Evolutionary conservation across 148 eudicot species (phyloP).

Genomic region (Hydrangea macrophylla): DNA sequence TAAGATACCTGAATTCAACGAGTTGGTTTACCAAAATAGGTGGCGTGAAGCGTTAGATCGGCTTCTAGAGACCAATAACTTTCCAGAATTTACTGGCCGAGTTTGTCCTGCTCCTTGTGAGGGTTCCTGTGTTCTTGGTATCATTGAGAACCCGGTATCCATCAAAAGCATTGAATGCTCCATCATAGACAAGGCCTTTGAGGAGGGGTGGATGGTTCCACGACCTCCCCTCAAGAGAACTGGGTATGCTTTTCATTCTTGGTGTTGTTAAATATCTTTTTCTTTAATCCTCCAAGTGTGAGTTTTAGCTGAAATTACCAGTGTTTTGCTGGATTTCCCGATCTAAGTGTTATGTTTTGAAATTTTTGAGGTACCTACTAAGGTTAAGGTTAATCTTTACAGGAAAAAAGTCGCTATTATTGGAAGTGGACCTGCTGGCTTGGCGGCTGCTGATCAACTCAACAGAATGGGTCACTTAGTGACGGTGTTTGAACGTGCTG

Average conservation of each 20-base stretch:
- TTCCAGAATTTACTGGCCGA: slow-evolving; percentile 97
- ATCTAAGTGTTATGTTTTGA: neutral
- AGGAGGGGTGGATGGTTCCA: slow-evolving; percentile 99
- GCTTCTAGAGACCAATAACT: slow-evolving; percentile 92
- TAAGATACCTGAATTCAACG: slow-evolving; percentile 95
- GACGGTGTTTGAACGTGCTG: slow-evolving; percentile 92
- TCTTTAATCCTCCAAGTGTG: neutral
- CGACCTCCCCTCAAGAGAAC: slow-evolving; percentile 87
- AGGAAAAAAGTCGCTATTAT: slow-evolving; percentile 80
- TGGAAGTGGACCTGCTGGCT: slow-evolving; percentile 98
- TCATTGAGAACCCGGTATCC: slow-evolving; percentile 95
- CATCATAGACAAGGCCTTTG: slow-evolving; percentile 94
- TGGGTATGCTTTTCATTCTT: slow-evolving; percentile 46
- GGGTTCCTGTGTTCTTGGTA: slow-evolving; percentile 98
- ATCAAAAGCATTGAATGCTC: slow-evolving; percentile 94
- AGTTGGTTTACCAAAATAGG: slow-evolving; percentile 91
- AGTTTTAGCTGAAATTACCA: too few species aligned
- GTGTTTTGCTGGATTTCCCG: too few species aligned
- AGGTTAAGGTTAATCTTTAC: slow-evolving; percentile 14
- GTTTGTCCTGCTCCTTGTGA: slow-evolving; percentile 99
- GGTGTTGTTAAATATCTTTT: neutral
- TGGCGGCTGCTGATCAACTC: slow-evolving; percentile 98
- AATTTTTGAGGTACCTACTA: neutral
- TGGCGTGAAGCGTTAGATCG: slow-evolving; percentile 99
- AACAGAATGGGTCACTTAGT: slow-evolving; percentile 88